Conservation (phyloP, 1,139 yeast genomes). For the Suhomyces panamericanus region DNA sequence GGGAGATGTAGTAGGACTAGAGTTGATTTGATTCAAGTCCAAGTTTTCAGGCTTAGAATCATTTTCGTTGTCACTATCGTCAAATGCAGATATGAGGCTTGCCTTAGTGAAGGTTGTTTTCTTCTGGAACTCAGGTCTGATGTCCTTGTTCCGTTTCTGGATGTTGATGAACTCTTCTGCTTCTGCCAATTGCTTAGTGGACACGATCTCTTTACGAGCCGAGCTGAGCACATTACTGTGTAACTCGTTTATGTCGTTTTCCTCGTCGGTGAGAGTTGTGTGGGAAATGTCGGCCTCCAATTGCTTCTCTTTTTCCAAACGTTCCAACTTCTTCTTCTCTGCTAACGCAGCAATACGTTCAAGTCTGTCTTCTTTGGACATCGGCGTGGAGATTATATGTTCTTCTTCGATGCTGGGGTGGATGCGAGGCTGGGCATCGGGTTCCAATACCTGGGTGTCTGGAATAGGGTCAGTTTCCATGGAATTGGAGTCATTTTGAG, state of each 20-base stretch:
- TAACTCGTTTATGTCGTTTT: conserved; percentile 33
- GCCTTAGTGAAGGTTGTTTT: conserved; percentile 33
- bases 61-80: conserved; percentile 30
- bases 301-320: conserved; percentile 23
- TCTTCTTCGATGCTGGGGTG: conserved; percentile 9
- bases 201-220: conserved; percentile 14
- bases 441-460: not conserved
- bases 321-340: conserved; percentile 24
- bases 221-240: conserved; percentile 23
- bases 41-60: conserved; percentile 12
- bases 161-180: conserved; percentile 39
- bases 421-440: conserved; percentile 5
- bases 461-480: not conserved
- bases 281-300: conserved; percentile 38
- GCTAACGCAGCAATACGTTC: conserved; percentile 25
- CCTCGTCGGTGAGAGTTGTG: conserved; percentile 44
- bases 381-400: conserved; percentile 8
- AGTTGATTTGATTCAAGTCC: conserved; percentile 14
- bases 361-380: conserved; percentile 24
- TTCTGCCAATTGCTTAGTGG: conserved; percentile 32
- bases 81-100: conserved; percentile 36
- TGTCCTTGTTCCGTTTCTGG: conserved; percentile 36
- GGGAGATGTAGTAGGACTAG: conserved; percentile 43
- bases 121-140: conserved; percentile 36
- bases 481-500: not conserved